phyloP scores from a whole-genome alignment of 306 rosid genomes.

The Citrullus colocynthis region DNA sequence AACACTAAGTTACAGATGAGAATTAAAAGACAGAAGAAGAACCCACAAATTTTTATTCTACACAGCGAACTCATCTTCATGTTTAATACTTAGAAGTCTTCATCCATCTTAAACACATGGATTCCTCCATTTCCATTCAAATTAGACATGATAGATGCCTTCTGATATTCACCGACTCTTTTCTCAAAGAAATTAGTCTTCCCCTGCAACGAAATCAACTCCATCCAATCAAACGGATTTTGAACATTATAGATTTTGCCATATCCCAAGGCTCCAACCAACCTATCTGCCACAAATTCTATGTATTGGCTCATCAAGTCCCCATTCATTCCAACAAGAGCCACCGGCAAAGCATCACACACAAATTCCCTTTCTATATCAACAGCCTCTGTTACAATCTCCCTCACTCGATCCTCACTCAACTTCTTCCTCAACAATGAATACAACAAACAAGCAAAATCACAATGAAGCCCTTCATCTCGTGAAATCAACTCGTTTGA shows the following conservation, averaged over 20 bases:
- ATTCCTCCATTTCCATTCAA: conserved; percentile 32
- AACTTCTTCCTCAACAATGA: conserved; percentile 33
- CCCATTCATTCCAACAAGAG: conserved; percentile 71
- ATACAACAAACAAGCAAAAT: conserved; percentile 63
- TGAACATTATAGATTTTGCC: conserved; percentile 41
- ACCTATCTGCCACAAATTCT: conserved; percentile 73
- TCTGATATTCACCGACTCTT: conserved; percentile 81
- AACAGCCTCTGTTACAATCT: conserved; percentile 46
- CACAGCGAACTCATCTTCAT: neutral
- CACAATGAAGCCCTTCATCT: conserved; percentile 77
- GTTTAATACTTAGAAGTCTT: conserved; percentile 31
- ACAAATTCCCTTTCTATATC: conserved; percentile 71
- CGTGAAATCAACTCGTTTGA: conserved; percentile 80
- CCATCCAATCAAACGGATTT: conserved; percentile 97
- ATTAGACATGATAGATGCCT: conserved; percentile 67
- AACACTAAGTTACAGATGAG: neutral
- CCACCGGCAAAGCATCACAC: conserved; percentile 76
- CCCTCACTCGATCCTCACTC: conserved; percentile 44
- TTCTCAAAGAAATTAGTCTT: conserved; percentile 85
- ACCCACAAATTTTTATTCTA: neutral
- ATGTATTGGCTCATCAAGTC: conserved; percentile 67
- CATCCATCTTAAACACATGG: conserved; percentile 55
- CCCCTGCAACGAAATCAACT: conserved; percentile 78
- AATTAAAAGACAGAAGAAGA: neutral
- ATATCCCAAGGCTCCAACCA: conserved; percentile 47